Percentiles rank a stretch among this genome's conserved stretches.
These are phyloP conservation scores for Fagus crenata DNA, from an alignment of 306 rosid genomes.

Conservation along the genomic window DNA sequence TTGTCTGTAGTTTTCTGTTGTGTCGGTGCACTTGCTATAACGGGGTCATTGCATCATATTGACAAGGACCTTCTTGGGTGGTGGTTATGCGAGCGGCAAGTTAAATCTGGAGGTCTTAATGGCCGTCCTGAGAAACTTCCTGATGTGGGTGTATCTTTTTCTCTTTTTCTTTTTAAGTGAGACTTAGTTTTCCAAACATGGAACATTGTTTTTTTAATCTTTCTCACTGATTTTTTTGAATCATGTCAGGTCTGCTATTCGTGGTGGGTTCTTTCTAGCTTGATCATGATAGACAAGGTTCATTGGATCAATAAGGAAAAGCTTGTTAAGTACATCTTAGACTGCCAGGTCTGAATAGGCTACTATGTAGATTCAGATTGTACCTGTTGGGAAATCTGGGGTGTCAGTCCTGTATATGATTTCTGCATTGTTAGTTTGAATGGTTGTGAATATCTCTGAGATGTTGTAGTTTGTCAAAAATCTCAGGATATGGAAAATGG, in stretches of 20 bases:
- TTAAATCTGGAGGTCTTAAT: slow-evolving; percentile 85
- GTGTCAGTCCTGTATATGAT: slow-evolving; percentile 8
- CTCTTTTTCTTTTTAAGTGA: not conserved
- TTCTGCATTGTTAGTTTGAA: slow-evolving; percentile 14
- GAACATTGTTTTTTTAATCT: slow-evolving; percentile 10
- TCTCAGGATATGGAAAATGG: slow-evolving; percentile 80
- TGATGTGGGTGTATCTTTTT: slow-evolving; percentile 50
- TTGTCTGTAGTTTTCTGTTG: slow-evolving; percentile 83
- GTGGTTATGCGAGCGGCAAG: slow-evolving; percentile 97
- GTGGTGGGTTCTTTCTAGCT: slow-evolving; percentile 96
- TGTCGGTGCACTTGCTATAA: slow-evolving; percentile 88
- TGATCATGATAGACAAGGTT: slow-evolving; percentile 91
- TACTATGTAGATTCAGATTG: slow-evolving; percentile 25
- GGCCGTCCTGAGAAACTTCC: slow-evolving; percentile 94
- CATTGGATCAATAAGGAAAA: slow-evolving; percentile 87
- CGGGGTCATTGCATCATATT: slow-evolving; percentile 73
- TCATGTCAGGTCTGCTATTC: slow-evolving; percentile 77
- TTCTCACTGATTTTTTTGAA: slow-evolving; percentile 27
- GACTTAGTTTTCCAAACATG: slow-evolving; percentile 2
- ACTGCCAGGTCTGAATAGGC: slow-evolving; percentile 63
- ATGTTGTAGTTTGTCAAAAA: slow-evolving; percentile 24
- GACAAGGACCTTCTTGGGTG: slow-evolving; percentile 91
- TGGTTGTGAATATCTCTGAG: slow-evolving; percentile 27
- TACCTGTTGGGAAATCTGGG: slow-evolving; percentile 12
- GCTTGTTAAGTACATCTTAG: slow-evolving; percentile 79